Evolutionary conservation across 2,329 filamentous ascomycete species (phyloP), one percentile per base, ranked within the genome.

Genomic region (Aspergillus bombycis): DNA sequence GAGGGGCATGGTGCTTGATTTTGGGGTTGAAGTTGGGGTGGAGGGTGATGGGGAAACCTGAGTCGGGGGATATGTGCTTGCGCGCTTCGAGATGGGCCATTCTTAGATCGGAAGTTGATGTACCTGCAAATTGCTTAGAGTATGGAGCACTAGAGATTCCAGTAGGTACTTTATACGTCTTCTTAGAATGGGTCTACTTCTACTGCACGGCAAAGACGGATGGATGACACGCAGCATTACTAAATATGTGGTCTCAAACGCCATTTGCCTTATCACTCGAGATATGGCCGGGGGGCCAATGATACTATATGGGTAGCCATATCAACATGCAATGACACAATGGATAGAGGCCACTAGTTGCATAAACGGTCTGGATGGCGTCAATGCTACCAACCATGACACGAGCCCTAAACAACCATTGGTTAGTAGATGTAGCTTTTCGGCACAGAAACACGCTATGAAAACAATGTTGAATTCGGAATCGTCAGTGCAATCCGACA

Each of bases 61-160:
- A 84, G 66, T 84, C 82, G 6, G 80, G 78, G 7, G 81, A 84
- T 43, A 84, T 78, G 66, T 84, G 79, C 41, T 84, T 82, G 48
- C 76, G 75, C 5, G 82, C 68, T 71, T 83, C 80, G 5, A 85
- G 77, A 54, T 79, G 71, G 46, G 77, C 78, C 74, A 61, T 61
- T 19, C 16, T 45, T 23, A 23, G 45, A 28, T 48, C 14, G 12
- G 12, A 26, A 26, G 45, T 16, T 48, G 45, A 26, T 48, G 45
- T 26, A 4, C 38, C 38, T 41, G 38, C 16, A 41, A 7, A 16
- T 19, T 16, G 16, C n/a, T n/a, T 36, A 6, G 16, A 3, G 38
- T 41, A 16, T 48, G 45, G 45, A 28, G 23, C 11, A 48, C 12
- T 19, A 19, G 3, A 8, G 23, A 23, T 26, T 12, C 4, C 43